Evolutionary conservation across 305 asterid species (phyloP), one percentile per base, ranked within the genome.

Genomic region (Petunia hybrid): DNA sequence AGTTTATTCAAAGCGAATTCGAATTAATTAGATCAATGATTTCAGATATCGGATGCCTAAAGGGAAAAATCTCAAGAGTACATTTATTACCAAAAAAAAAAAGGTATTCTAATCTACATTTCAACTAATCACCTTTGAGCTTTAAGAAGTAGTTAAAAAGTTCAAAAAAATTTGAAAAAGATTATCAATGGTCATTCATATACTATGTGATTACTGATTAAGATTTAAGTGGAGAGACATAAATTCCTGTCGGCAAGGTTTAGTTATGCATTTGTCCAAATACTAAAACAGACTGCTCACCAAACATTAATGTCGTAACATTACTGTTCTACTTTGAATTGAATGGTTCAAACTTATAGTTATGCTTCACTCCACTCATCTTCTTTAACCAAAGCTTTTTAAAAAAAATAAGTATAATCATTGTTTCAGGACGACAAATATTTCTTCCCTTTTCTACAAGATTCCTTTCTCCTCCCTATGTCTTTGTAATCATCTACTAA

Each of bases 241-340:
- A 91, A 87, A 87, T 88, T 86, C 89, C 76, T 92, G 97, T 94
- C 98, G 97, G 97, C 93, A 91, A 67, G 82, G 81, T 83, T 87
- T 86, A 71, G 85, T 90, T 83, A 83, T 80, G 83, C 79, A 16
- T 80, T 85, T 56, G 67, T 82, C 82, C 84, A 76, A 82, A 39
- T 45, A 66, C 63, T 62, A 87, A 87, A 83, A 85, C 82, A 87
- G 97, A 89, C 92, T 83, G 84, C 93, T 86, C 90, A 94, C 97
- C 98, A 80, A 77, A 91, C 93, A 89, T 0, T 22, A 22, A 66
- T 77, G 79, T 80, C 83, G 63, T 81, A 65, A 63, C 67, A 53
- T 80, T 69, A 75, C 7, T 77, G 68, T 66, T 80, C 70, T 66
- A 69, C 8, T 51, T 65, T 76, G 82, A 80, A 74, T 75, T 80